Evolutionary conservation across 345 rosid species (phyloP), one percentile per base, ranked within the genome.

Genomic region (Tarenaya hassleriana): DNA sequence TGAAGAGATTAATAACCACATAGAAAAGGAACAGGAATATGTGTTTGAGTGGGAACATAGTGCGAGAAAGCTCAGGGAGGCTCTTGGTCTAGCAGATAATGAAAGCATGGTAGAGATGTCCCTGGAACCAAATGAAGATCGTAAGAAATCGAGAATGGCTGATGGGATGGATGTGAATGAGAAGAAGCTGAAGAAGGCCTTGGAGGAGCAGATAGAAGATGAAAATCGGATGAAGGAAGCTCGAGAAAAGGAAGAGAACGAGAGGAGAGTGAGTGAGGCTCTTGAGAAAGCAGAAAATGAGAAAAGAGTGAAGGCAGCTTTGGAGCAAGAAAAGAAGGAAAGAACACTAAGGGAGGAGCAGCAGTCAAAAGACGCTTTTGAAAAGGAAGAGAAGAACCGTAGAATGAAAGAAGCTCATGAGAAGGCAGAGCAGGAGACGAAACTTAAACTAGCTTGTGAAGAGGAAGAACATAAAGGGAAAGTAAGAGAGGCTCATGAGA

Each of bases 311-410:
- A 24, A 24, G 29, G 29, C 29, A 24, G 2, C 29, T 24, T 24
- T 24, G 29, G 29, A 24, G 5, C 29, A 24, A 24, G 29, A 24
- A 24, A 5, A 24, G 29, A 24, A 24, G 2, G 29, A 24, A 24
- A 2, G 29, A 24, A 2, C 29, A 24, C 29, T 24, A 24, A 24
- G 5, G 29, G 29, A 24, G 29, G 29, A n/a, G n/a, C n/a, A n/a
- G 55, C 68, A 61, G 55, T 34, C 29, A 19, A 69, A 60, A 32
- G 77, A 75, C 66, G 70, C 69, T 41, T 31, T 24, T 50, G 64
- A 69, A 43, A 65, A 16, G 51, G 73, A 70, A 56, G 77, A 72
- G 51, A 56, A 56, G 4, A 77, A 74, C 65, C 73, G 62, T 50
- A 74, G 69, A 53, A 33, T 69, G 31, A 73, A 52, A 58, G 80